Evolutionary conservation across 1,139 yeast genomes (phyloP), one percentile per base, ranked within the genome.

Genomic region (Scheffersomyces titani): DNA sequence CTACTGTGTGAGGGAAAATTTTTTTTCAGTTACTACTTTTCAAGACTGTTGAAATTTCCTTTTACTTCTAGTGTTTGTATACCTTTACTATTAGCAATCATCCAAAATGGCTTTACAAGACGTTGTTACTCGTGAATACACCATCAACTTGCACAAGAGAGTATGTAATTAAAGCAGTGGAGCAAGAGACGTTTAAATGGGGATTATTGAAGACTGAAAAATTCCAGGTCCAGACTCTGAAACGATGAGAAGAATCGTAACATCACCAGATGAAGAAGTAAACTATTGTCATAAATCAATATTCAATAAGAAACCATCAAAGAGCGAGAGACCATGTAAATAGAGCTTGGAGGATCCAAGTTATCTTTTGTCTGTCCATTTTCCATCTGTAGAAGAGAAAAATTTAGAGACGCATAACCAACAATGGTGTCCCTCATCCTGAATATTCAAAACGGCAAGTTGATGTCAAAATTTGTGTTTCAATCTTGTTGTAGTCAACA

Each of bases 111-210:
- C 98, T 83, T 86, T 92, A 82, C 92, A 92, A 86, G 98, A 94
- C 94, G 98, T 92, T 83, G 98, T 96, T 84, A 91, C 99, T 81
- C 97, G 99, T 85, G 99, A 96, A 87, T 96, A 96, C 92, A 96
- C 99, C 88, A 93, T 96, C 84, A 94, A 96, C 93, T 86, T 94
- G 84, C 97, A 92, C 97, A 94, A 92, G 86, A 92, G 98, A 86
- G 97, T 91, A 88, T 82, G 96, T 89, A 62, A 51, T 55, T 30
- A 30, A 22, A 46, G 24, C 21, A 19, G 49, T 7, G 19, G 46
- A 50, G 16, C 5, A n/a, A 9, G n/a, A 44, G 40, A 22, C 19
- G 19, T 30, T 50, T 40, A 50, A 50, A 30, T 36, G 49, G 22
- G n/a, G 49, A 47, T 47, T 19, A 46, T n/a, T n/a, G 16, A 19